Conservation (phyloP, 1,284 basidiomycete species). For the Ceratobasidium theobromae region DNA sequence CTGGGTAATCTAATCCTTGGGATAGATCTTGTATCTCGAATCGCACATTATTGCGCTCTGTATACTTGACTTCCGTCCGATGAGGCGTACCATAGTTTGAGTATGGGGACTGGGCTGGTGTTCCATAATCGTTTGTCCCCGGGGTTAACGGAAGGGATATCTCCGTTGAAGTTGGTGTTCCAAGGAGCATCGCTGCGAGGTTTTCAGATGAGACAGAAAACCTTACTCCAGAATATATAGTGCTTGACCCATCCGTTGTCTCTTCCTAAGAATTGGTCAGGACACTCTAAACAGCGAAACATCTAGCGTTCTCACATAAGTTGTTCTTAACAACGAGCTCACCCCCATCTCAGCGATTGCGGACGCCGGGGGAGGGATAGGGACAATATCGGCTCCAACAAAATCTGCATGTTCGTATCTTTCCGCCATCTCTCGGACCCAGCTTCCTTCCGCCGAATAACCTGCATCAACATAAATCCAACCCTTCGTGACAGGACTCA, state of each 20-base stretch:
- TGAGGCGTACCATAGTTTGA: not conserved
- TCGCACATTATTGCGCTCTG: conserved; percentile 27
- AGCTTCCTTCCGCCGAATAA: conserved; percentile 10
- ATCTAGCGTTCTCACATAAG: conserved; percentile 15
- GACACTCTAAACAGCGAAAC: not conserved
- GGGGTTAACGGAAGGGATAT: not conserved
- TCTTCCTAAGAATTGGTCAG: not conserved
- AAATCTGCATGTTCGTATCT: conserved; percentile 31
- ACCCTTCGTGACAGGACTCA: not conserved
- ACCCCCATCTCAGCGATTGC: conserved; percentile 3
- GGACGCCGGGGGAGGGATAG: conserved; percentile 27
- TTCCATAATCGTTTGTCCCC: conserved; percentile 1
- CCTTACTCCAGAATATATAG: conserved; percentile 10
- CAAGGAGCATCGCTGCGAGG: conserved; percentile 1
- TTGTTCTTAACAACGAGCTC: conserved; percentile 1
- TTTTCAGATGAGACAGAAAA: conserved; percentile 4
- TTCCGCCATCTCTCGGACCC: conserved; percentile 35
- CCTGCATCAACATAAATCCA: not conserved
- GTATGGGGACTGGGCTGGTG: not conserved
- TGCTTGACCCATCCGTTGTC: not conserved
- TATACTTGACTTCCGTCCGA: conserved; percentile 4
- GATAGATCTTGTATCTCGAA: conserved; percentile 33
- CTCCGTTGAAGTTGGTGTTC: not conserved
- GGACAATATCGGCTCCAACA: conserved; percentile 33
- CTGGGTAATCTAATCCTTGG: conserved; percentile 26